These are phyloP conservation scores for Mrakia blollopis DNA, from an alignment of 768 basidiomycete genomes.

Conservation along the genomic window DNA sequence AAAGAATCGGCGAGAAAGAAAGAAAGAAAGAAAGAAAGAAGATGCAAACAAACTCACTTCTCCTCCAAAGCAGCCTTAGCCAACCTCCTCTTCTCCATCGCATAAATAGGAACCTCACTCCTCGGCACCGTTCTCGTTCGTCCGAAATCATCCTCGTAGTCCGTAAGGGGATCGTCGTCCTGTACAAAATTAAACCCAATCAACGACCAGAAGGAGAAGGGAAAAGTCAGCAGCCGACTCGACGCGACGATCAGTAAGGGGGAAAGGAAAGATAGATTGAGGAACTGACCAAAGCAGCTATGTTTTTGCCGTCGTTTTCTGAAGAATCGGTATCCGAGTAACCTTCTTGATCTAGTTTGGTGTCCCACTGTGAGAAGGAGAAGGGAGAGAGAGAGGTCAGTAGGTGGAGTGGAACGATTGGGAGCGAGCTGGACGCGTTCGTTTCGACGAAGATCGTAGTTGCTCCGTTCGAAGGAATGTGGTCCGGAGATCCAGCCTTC, in stretches of 20 bases:
- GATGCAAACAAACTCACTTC: conserved; percentile 40
- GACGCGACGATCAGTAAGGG: too few species aligned
- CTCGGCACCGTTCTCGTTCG: conserved; percentile 62
- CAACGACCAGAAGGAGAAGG: not conserved
- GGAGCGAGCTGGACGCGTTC: too few species aligned
- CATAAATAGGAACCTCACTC: conserved; percentile 71
- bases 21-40: not conserved
- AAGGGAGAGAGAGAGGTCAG: conserved; percentile 43
- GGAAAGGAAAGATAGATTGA: not conserved
- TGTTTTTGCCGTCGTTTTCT: conserved; percentile 53
- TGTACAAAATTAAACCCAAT: too few species aligned
- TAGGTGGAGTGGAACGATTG: conserved; percentile 51
- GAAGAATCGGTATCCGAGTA: conserved; percentile 48
- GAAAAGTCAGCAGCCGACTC: not conserved
- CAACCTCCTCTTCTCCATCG: conserved; percentile 45
- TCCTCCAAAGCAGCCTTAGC: conserved; percentile 41
- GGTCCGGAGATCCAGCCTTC: too few species aligned
- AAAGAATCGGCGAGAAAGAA: not conserved
- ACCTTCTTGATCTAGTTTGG: conserved; percentile 45
- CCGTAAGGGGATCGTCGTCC: conserved; percentile 75
- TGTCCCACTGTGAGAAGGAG: conserved; percentile 32
- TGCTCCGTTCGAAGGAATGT: too few species aligned
- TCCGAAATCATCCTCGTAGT: conserved; percentile 84
- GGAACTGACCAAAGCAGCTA: conserved; percentile 39
- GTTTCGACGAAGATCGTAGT: too few species aligned